Conservation (phyloP, 2,329 filamentous ascomycete genomes). For the Diaporthe sp. region DNA sequence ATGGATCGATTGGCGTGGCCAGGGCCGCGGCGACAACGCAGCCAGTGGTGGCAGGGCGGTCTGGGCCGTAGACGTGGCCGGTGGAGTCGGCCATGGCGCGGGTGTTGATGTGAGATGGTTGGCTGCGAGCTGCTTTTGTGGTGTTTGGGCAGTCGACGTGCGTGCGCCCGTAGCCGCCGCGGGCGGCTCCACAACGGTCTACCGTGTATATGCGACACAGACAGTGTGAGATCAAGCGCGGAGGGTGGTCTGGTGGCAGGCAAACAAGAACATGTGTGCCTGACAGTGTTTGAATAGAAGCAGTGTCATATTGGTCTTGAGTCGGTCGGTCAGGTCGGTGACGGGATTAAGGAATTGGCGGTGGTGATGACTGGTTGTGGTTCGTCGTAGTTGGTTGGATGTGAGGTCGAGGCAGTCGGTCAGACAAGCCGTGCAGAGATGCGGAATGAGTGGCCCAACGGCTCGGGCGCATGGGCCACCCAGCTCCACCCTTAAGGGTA, state of each 20-base stretch:
- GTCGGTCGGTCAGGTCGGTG: slow-evolving; percentile 5
- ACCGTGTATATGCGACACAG: slow-evolving; percentile 9
- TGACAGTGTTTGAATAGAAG: slow-evolving; percentile 15
- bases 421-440: slow-evolving; percentile 17
- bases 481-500: slow-evolving; percentile 25
- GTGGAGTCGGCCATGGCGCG: slow-evolving; percentile 19
- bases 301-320: not conserved
- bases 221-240: slow-evolving; percentile 25
- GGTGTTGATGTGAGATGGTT: not conserved
- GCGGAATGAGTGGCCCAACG: slow-evolving; percentile 26
- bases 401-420: not conserved
- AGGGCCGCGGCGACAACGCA: slow-evolving; percentile 11
- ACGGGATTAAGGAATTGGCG: not conserved
- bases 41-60: slow-evolving; percentile 17
- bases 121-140: slow-evolving; percentile 17
- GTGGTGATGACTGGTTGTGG: not conserved
- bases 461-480: slow-evolving; percentile 16
- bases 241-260: not conserved
- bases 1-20: not conserved
- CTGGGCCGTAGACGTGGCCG: slow-evolving; percentile 25
- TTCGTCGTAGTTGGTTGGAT: slow-evolving; percentile 21
- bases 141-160: slow-evolving; percentile 28
- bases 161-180: slow-evolving; percentile 14
- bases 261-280: not conserved
- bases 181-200: not conserved